Evolutionary conservation across 345 rosid genomes (phyloP).

Genomic region (Bruguiera parviflora): DNA sequence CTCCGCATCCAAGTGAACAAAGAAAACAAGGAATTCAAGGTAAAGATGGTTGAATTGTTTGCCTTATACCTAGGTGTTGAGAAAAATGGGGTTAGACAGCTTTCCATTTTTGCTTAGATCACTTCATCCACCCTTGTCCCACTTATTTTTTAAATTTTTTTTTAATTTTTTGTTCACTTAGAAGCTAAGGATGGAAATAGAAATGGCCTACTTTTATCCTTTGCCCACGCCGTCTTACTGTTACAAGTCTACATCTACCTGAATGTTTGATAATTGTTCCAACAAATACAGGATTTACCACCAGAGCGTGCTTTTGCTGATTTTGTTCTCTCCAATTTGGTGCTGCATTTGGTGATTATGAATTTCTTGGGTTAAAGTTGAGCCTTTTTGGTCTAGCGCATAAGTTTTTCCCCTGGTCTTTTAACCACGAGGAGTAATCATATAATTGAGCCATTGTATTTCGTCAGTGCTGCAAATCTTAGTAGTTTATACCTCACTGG

Average conservation of each 20-base stretch:
- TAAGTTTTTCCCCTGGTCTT: not conserved
- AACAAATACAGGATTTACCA: conserved; percentile 49
- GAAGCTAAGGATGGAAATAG: not conserved
- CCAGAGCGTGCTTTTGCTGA: conserved; percentile 89
- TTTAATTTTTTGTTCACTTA: too few species aligned
- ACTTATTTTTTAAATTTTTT: not conserved
- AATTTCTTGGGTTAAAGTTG: conserved; percentile 59
- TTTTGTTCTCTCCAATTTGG: conserved; percentile 83
- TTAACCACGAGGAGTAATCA: not conserved
- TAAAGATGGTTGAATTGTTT: conserved; percentile 12
- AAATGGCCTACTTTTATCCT: not conserved
- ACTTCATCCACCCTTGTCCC: not conserved
- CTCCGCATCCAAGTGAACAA: conserved; percentile 99
- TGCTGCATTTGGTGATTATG: conserved; percentile 84
- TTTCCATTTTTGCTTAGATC: not conserved
- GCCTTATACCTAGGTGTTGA: not conserved
- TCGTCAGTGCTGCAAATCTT: not conserved
- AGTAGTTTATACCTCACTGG: not conserved
- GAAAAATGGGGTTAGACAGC: not conserved
- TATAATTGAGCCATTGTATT: not conserved
- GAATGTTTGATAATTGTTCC: not conserved
- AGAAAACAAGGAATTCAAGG: conserved; percentile 98
- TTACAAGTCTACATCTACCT: not conserved
- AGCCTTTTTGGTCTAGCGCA: not conserved
- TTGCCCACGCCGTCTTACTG: not conserved